A percentile compares a stretch with the other conserved stretches of the same genome.
Evolutionary conservation across 768 basidiomycete genomes (phyloP).

Genomic region (Austroboletus eburneus): DNA sequence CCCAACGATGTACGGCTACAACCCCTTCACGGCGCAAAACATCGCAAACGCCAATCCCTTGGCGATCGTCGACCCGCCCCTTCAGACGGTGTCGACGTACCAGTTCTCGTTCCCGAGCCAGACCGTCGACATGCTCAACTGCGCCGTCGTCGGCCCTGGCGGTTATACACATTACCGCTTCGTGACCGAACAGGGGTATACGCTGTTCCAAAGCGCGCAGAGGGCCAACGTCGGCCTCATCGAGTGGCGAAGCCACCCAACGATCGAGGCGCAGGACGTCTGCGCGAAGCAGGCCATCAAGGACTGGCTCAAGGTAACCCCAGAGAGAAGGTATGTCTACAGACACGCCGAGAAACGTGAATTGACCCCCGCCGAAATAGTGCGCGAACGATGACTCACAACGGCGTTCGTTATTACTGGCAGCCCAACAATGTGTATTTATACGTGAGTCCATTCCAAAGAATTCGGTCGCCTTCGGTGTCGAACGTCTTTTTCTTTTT

Average conservation of each 20-base stretch:
- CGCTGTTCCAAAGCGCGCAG: slow-evolving; percentile 47
- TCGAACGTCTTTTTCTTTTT: neutral
- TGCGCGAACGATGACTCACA: slow-evolving; percentile 48
- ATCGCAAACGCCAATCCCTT: slow-evolving; percentile 38
- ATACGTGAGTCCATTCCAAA: slow-evolving; percentile 21
- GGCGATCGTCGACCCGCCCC: slow-evolving; percentile 19
- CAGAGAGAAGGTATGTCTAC: slow-evolving; percentile 40
- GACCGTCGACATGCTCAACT: slow-evolving; percentile 53
- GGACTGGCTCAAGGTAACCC: slow-evolving; percentile 53
- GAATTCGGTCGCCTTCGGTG: neutral
- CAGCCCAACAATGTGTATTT: slow-evolving; percentile 49
- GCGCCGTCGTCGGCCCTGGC: slow-evolving; percentile 47
- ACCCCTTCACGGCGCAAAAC: slow-evolving; percentile 29
- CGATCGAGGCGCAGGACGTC: slow-evolving; percentile 52
- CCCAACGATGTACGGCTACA: slow-evolving; percentile 20
- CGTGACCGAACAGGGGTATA: slow-evolving; percentile 53
- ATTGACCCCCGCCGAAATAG: slow-evolving; percentile 18
- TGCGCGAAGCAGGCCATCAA: slow-evolving; percentile 44
- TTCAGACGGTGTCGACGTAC: slow-evolving; percentile 38
- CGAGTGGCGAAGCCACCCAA: slow-evolving; percentile 48
- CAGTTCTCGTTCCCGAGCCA: slow-evolving; percentile 45
- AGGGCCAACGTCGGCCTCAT: slow-evolving; percentile 49
- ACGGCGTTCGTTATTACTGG: slow-evolving; percentile 52
- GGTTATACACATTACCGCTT: slow-evolving; percentile 46
- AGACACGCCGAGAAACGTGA: neutral